Percentiles rank a stretch among this genome's conserved stretches.
Evolutionary conservation across 371 early-diverging fungal genomes (phyloP).

Genomic region (Mortierella sp.): DNA sequence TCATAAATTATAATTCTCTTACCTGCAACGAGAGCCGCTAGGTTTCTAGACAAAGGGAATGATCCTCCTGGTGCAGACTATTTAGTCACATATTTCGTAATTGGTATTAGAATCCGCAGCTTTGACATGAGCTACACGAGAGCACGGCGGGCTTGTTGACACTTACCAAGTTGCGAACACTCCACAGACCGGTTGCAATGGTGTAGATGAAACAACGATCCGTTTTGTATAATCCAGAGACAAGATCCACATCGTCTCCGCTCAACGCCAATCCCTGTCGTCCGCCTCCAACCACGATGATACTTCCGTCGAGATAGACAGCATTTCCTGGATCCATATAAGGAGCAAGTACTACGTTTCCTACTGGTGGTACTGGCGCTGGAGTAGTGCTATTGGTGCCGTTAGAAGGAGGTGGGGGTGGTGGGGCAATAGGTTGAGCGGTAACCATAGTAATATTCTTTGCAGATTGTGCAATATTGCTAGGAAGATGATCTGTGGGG

Average conservation of each 20-base stretch:
- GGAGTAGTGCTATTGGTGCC: constrained; percentile 23
- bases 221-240: constrained; percentile 41
- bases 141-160: neutral
- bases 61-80: constrained; percentile 27
- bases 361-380: constrained; percentile 3
- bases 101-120: neutral
- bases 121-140: neutral
- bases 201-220: constrained; percentile 47
- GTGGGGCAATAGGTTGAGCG: constrained; percentile 9
- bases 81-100: neutral
- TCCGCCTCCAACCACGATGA: constrained; percentile 47
- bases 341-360: constrained; percentile 11
- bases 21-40: constrained; percentile 39
- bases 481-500: constrained; percentile 17
- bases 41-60: constrained; percentile 38
- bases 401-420: constrained; percentile 25
- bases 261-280: constrained; percentile 1
- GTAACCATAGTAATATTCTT: constrained; percentile 44
- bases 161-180: constrained; percentile 29
- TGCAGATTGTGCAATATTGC: constrained; percentile 18
- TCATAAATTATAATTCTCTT: neutral
- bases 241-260: constrained; percentile 32
- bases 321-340: constrained; percentile 41
- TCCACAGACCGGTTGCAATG: constrained; percentile 32
- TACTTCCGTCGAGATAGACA: constrained; percentile 35